phyloP scores from a whole-genome alignment of 2,329 filamentous ascomycete species.

The Verticillium tricorpus region DNA sequence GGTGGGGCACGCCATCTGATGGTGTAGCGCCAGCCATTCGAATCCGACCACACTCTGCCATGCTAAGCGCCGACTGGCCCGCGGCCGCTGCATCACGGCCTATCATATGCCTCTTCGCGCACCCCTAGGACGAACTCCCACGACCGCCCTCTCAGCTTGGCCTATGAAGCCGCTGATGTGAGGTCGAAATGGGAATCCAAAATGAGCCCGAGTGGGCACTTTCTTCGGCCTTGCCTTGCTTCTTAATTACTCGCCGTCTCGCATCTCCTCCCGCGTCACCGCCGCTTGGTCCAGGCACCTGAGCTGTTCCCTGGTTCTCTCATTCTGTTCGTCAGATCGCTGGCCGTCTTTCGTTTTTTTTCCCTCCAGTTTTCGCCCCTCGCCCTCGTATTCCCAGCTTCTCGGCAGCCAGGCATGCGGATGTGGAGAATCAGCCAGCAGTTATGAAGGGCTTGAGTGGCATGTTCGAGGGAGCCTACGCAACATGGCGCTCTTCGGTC shows the following conservation, averaged over 20 bases:
- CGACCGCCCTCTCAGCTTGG: conserved; percentile 11
- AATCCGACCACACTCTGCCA: conserved; percentile 33
- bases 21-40: conserved; percentile 39
- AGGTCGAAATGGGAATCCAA: neutral
- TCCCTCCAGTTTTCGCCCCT: neutral
- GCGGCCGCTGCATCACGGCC: conserved; percentile 29
- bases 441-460: conserved; percentile 36
- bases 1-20: conserved; percentile 24
- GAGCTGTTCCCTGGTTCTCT: conserved; percentile 2
- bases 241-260: neutral
- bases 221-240: neutral
- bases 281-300: neutral
- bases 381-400: neutral
- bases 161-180: conserved; percentile 3
- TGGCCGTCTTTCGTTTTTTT: conserved; percentile 10
- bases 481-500: conserved; percentile 43
- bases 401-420: conserved; percentile 2
- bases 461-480: conserved; percentile 35
- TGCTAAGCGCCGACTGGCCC: conserved; percentile 45
- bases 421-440: conserved; percentile 10
- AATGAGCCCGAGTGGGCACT: conserved; percentile 1
- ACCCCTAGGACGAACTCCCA: conserved; percentile 25
- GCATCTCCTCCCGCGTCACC: neutral
- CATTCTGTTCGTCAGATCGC: conserved; percentile 10
- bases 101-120: conserved; percentile 34